Conservation (phyloP, 352 stramenopile species). For the Globisporangium apiculatum region DNA sequence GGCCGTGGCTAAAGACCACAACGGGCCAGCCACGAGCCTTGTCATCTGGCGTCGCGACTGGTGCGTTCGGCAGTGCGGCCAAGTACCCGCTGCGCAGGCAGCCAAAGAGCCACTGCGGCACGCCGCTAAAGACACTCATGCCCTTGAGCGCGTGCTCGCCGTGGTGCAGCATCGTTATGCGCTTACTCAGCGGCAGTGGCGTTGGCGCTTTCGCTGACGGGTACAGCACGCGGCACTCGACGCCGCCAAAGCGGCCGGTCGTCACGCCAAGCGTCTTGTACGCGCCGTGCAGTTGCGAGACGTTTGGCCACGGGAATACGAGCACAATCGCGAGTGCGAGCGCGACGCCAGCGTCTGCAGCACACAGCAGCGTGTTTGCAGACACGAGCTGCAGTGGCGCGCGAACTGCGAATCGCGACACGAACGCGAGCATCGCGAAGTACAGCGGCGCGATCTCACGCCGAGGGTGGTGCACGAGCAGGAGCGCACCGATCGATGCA, state of each 20-base stretch:
- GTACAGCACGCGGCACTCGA: slow-evolving; percentile 69
- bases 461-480: slow-evolving; percentile 26
- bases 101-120: slow-evolving; percentile 48
- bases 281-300: slow-evolving; percentile 29
- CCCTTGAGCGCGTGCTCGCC: slow-evolving; percentile 43
- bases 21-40: slow-evolving; percentile 28
- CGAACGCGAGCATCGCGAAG: slow-evolving; percentile 11
- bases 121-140: slow-evolving; percentile 35
- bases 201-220: slow-evolving; percentile 20
- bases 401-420: slow-evolving; percentile 5
- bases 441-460: slow-evolving; percentile 27
- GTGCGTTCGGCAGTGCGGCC: slow-evolving; percentile 30
- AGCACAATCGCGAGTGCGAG: slow-evolving; percentile 24
- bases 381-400: slow-evolving; percentile 5
- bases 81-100: slow-evolving; percentile 45
- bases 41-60: slow-evolving; percentile 17
- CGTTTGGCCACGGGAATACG: slow-evolving; percentile 48
- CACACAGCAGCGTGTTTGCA: slow-evolving; percentile 2
- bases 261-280: slow-evolving; percentile 42
- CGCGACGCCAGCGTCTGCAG: slow-evolving; percentile 9
- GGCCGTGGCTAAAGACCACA: slow-evolving; percentile 57
- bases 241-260: slow-evolving; percentile 24
- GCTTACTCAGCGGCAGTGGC: slow-evolving; percentile 2
- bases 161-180: slow-evolving; percentile 37
- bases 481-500: slow-evolving; percentile 12